Conservation (phyloP, 345 rosid genomes). For the Eucalyptus curtisii region DNA sequence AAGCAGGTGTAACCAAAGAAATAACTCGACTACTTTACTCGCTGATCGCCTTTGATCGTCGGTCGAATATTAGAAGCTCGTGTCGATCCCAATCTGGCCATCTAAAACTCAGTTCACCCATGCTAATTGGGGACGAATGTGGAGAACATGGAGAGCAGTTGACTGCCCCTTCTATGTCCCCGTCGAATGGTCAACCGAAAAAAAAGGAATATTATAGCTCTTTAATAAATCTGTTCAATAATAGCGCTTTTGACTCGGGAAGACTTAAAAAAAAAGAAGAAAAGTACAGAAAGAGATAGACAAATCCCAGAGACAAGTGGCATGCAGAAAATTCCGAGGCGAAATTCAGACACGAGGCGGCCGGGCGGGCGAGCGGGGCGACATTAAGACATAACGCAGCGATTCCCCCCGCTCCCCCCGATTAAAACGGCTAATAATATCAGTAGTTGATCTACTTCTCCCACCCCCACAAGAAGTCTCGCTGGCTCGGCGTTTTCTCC, state of each 20-base stretch:
- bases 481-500: neutral
- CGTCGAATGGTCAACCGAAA: neutral
- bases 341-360: neutral
- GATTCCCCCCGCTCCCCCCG: neutral
- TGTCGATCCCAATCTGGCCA: neutral
- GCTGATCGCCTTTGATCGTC: neutral
- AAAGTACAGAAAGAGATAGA: neutral
- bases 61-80: neutral
- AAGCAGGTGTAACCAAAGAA: neutral
- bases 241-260: neutral
- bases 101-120: neutral
- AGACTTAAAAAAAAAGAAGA: neutral
- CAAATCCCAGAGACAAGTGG: neutral
- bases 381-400: neutral
- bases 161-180: neutral
- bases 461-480: neutral
- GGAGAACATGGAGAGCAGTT: neutral
- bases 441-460: neutral
- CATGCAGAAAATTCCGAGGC: neutral
- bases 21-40: neutral
- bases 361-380: neutral
- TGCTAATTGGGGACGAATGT: neutral
- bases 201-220: neutral
- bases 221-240: neutral
- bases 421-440: neutral